phyloP scores from a whole-genome alignment of 2,329 filamentous ascomycete species.

The Geosmithia putterillii region DNA sequence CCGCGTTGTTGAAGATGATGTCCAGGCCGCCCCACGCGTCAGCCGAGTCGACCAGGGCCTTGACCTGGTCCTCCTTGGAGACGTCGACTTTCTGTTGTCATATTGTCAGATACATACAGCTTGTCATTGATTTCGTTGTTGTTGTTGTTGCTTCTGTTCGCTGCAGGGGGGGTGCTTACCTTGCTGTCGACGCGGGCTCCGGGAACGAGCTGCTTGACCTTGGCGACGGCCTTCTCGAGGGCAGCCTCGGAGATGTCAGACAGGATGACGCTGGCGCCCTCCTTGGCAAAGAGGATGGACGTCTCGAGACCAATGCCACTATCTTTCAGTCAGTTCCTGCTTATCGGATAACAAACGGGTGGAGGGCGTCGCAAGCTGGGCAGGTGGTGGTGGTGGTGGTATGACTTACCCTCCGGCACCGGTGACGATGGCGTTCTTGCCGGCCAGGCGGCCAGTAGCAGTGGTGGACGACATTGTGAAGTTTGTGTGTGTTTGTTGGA shows the following conservation, averaged over 20 bases:
- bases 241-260: constrained; percentile 72
- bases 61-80: constrained; percentile 69
- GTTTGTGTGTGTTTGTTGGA: too few species aligned
- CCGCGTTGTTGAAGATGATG: constrained; percentile 94
- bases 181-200: constrained; percentile 48
- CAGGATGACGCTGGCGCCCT: constrained; percentile 78
- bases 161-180: constrained; percentile 18
- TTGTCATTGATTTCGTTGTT: not conserved
- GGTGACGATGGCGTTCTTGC: constrained; percentile 62
- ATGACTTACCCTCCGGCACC: constrained; percentile 70
- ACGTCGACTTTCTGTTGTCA: constrained; percentile 49
- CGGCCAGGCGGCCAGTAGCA: constrained; percentile 34
- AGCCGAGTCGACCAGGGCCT: constrained; percentile 59
- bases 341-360: constrained; percentile 3
- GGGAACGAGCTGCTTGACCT: constrained; percentile 62
- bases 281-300: constrained; percentile 74
- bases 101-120: not conserved
- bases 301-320: constrained; percentile 93
- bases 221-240: constrained; percentile 63
- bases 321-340: constrained; percentile 1
- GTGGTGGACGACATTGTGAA: not conserved
- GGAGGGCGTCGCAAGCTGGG: not conserved
- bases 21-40: constrained; percentile 83
- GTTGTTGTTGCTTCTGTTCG: not conserved
- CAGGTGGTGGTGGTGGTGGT: not conserved